These are phyloP conservation scores for Sporobolomyces roseus DNA, from an alignment of 768 basidiomycete genomes.

Conservation along the genomic window DNA sequence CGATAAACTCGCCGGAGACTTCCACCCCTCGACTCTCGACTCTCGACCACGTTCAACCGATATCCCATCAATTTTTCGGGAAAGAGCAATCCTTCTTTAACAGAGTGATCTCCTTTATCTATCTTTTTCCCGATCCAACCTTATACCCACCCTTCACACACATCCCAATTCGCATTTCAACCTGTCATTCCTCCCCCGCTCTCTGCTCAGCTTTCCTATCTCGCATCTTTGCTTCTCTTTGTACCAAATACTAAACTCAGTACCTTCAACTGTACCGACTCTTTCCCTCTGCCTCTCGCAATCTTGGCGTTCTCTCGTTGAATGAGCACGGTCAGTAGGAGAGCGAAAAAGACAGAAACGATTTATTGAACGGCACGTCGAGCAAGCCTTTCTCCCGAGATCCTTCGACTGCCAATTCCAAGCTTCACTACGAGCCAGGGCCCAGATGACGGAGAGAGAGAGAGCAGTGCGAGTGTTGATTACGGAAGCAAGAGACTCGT, in stretches of 20 bases:
- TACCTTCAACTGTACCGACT: conserved; percentile 18
- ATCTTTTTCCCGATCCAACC: background rate
- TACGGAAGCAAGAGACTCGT: too few species aligned
- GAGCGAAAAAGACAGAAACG: too few species aligned
- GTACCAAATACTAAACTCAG: too few species aligned
- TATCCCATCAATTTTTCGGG: too few species aligned
- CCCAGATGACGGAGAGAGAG: too few species aligned
- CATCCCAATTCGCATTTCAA: conserved; percentile 7
- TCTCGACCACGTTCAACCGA: conserved; percentile 10
- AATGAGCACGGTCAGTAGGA: conserved; percentile 9
- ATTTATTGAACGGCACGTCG: too few species aligned
- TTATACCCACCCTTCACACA: background rate
- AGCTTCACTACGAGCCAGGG: too few species aligned
- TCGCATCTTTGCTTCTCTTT: background rate
- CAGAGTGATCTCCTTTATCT: too few species aligned
- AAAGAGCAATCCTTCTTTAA: too few species aligned
- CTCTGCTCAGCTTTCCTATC: background rate
- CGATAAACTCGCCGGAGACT: background rate
- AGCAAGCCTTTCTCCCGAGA: too few species aligned
- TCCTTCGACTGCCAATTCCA: too few species aligned
- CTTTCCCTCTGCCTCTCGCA: conserved; percentile 31
- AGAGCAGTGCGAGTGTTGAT: too few species aligned
- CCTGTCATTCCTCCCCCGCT: background rate
- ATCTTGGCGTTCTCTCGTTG: conserved; percentile 23
- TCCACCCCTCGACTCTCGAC: background rate